phyloP scores from a whole-genome alignment of 495 filamentous ascomycete species.

The Podospora didyma region DNA sequence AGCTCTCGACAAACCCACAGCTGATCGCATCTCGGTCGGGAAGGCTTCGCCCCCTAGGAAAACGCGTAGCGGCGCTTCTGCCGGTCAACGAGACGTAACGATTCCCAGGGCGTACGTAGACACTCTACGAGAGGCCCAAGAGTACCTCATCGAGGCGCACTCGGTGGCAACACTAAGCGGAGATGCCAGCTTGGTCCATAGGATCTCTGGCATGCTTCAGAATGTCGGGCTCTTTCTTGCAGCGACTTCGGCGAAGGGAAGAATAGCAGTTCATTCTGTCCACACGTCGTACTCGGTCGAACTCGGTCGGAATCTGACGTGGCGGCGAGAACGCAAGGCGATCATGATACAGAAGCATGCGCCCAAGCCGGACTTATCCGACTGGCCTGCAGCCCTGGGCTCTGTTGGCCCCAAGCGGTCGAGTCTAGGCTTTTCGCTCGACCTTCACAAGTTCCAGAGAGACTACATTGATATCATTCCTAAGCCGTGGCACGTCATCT shows the following conservation, averaged over 20 bases:
- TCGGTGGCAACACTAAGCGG: constrained; percentile 47
- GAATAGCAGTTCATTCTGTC: constrained; percentile 47
- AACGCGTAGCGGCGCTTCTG: constrained; percentile 9
- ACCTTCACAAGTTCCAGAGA: constrained; percentile 55
- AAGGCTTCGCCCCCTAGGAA: constrained; percentile 28
- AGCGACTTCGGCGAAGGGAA: constrained; percentile 47
- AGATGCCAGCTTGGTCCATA: constrained; percentile 46
- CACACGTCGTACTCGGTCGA: constrained; percentile 60
- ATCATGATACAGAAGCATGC: constrained; percentile 38
- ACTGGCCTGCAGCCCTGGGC: constrained; percentile 25
- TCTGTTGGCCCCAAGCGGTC: constrained; percentile 23
- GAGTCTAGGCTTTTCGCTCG: constrained; percentile 38
- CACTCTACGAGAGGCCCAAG: constrained; percentile 57
- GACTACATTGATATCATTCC: constrained; percentile 83
- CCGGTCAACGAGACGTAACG: constrained; percentile 15
- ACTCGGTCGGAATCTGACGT: constrained; percentile 55
- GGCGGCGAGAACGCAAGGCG: constrained; percentile 55
- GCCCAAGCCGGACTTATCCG: constrained; percentile 22
- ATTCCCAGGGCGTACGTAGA: constrained; percentile 49
- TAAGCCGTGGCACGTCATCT: constrained; percentile 75
- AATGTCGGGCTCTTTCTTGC: constrained; percentile 64
- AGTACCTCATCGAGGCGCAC: constrained; percentile 54
- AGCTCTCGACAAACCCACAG: constrained; percentile 13
- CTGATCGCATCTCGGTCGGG: constrained; percentile 16
- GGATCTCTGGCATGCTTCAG: constrained; percentile 55